A percentile compares a stretch with the other conserved stretches of the same genome.
Conservation (phyloP, 148 eudicot genomes). For the Mesembryanthemum crystallinum region DNA sequence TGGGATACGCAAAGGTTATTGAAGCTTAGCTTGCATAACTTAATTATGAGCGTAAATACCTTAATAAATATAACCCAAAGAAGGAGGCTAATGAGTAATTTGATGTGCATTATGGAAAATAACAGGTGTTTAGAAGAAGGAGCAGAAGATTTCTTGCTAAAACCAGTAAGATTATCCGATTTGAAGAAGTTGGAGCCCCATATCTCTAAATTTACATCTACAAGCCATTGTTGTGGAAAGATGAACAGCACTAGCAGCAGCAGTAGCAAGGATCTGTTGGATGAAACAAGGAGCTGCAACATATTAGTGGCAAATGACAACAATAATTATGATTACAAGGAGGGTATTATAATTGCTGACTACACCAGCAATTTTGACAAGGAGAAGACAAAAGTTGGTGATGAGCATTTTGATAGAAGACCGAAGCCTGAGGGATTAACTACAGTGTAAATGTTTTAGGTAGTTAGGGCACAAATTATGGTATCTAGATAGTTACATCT, state of each 20-base stretch:
- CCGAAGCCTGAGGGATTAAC: neutral
- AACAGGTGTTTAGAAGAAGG: conserved; percentile 93
- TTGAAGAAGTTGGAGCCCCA: conserved; percentile 80
- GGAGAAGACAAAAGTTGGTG: neutral
- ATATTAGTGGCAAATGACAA: no score
- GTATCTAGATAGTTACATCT: no score
- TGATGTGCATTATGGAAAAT: no score
- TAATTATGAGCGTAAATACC: no score
- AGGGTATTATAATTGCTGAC: neutral
- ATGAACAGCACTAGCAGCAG: neutral
- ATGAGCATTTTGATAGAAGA: neutral
- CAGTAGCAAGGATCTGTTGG: neutral
- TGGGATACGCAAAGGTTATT: no score
- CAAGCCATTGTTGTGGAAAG: neutral
- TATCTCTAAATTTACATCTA: conserved; percentile 24
- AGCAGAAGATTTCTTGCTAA: conserved; percentile 87
- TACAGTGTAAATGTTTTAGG: neutral
- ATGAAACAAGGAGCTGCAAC: neutral
- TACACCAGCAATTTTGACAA: neutral
- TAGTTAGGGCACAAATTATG: neutral
- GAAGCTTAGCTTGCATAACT: no score
- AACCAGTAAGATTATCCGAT: conserved; percentile 79
- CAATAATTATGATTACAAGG: no score
- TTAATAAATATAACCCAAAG: no score
- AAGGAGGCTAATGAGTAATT: no score